A percentile compares a stretch with the other conserved stretches of the same genome.
phyloP scores from a whole-genome alignment of 352 stramenopile genomes.

The Elongisporangium senticosum region DNA sequence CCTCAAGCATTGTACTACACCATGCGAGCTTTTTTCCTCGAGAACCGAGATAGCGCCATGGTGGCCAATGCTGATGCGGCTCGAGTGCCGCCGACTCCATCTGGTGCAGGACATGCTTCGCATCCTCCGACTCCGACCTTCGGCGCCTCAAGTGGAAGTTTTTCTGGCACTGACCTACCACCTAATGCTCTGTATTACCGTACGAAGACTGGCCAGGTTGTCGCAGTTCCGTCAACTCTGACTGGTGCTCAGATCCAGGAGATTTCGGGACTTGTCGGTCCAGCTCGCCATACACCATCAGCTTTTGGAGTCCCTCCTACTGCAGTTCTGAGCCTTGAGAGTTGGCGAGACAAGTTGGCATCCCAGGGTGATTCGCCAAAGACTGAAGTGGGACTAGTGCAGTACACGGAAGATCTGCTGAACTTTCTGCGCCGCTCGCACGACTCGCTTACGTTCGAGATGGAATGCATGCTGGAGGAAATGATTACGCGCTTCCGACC shows the following conservation, averaged over 20 bases:
- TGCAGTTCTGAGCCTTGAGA: slow-evolving; percentile 63
- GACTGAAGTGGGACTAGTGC: slow-evolving; percentile 71
- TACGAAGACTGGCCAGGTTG: slow-evolving; percentile 75
- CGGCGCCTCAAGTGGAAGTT: slow-evolving; percentile 5
- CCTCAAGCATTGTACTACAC: slow-evolving; percentile 98
- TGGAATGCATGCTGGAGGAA: slow-evolving; percentile 98
- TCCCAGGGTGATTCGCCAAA: slow-evolving; percentile 35
- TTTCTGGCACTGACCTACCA: slow-evolving; percentile 7
- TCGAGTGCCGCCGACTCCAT: slow-evolving; percentile 13
- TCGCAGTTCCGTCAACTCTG: slow-evolving; percentile 60
- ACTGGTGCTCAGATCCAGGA: slow-evolving; percentile 56
- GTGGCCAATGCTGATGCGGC: slow-evolving; percentile 24
- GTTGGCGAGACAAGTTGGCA: slow-evolving; percentile 61
- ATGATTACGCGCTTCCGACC: slow-evolving; percentile 97
- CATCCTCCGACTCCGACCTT: slow-evolving; percentile 5
- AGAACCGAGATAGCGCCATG: slow-evolving; percentile 92
- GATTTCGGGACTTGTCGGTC: slow-evolving; percentile 66
- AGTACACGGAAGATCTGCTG: slow-evolving; percentile 92
- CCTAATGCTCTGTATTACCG: slow-evolving; percentile 58
- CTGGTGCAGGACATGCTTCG: slow-evolving; percentile 3
- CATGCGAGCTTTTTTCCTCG: slow-evolving; percentile 96
- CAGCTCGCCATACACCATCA: slow-evolving; percentile 48
- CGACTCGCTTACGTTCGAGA: slow-evolving; percentile 88
- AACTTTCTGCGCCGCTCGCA: slow-evolving; percentile 91
- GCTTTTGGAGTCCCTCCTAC: slow-evolving; percentile 62